Conservation (phyloP, 257 asterid genomes). For the Solanum clarkiae region DNA sequence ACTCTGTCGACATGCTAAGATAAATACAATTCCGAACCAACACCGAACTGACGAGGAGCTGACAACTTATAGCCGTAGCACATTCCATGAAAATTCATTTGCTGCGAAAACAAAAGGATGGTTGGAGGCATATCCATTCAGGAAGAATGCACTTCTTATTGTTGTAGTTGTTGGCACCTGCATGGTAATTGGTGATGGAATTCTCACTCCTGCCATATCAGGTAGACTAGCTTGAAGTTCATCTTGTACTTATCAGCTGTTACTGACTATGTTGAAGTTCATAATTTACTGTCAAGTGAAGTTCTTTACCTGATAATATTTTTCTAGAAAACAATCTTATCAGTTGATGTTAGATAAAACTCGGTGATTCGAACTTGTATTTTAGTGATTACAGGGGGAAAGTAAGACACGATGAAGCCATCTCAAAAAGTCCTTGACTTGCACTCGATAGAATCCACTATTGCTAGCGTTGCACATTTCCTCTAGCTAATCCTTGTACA, state of each 20-base stretch:
- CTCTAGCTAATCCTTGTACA: background rate
- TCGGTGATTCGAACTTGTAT: background rate
- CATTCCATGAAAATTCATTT: constrained; percentile 76
- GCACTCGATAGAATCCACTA: background rate
- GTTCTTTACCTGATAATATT: background rate
- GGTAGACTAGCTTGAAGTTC: background rate
- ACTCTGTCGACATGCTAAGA: constrained; percentile 96
- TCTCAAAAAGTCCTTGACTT: background rate
- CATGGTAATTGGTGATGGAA: constrained; percentile 22
- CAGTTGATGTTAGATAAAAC: background rate
- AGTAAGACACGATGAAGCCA: background rate
- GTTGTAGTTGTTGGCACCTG: constrained; percentile 19
- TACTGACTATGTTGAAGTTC: background rate
- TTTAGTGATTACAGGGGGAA: background rate
- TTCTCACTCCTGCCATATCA: constrained; percentile 21
- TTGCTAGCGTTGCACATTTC: background rate
- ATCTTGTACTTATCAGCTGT: background rate
- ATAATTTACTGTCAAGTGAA: background rate
- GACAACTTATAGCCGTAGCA: constrained; percentile 89
- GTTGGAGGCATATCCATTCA: constrained; percentile 61
- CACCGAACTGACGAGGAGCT: constrained; percentile 97
- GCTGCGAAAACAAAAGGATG: constrained; percentile 87
- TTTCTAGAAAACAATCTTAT: background rate
- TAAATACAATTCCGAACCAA: constrained; percentile 83
- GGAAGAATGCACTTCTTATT: constrained; percentile 45